Percentiles rank a stretch among this genome's conserved stretches.
Evolutionary conservation across 768 basidiomycete species (phyloP).

Genomic region (Rhizopogon rudus): DNA sequence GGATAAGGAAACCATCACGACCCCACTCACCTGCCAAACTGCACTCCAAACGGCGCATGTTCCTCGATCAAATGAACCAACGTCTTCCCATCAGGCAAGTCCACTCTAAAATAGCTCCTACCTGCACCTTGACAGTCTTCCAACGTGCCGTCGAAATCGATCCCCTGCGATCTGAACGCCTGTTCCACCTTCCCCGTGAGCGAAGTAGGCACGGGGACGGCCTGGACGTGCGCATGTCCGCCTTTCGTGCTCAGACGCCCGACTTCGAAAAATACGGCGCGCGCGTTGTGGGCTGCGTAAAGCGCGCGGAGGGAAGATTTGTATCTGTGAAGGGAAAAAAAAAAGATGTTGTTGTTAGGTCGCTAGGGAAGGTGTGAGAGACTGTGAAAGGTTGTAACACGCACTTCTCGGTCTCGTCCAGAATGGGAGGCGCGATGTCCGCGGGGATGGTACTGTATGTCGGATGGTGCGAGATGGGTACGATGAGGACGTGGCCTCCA

Average conservation of each 20-base stretch:
- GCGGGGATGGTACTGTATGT: conserved; percentile 79
- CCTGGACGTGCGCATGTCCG: conserved; percentile 93
- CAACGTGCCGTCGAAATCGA: conserved; percentile 71
- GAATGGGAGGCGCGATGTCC: conserved; percentile 69
- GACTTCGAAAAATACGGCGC: conserved; percentile 82
- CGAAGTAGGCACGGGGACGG: conserved; percentile 67
- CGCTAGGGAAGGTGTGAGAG: neutral
- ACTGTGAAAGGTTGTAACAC: conserved; percentile 7
- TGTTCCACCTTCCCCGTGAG: conserved; percentile 61
- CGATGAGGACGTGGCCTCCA: conserved; percentile 92
- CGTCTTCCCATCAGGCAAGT: conserved; percentile 80
- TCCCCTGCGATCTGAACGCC: conserved; percentile 60
- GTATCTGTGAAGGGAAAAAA: conserved; percentile 42
- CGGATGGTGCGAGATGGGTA: conserved; percentile 91
- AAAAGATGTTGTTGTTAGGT: neutral
- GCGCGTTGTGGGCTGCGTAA: conserved; percentile 65
- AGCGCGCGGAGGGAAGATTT: conserved; percentile 69
- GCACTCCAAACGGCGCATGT: conserved; percentile 76
- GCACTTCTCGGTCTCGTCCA: conserved; percentile 77
- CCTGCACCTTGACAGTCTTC: conserved; percentile 40
- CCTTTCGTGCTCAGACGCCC: conserved; percentile 79
- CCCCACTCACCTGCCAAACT: conserved; percentile 82
- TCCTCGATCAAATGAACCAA: conserved; percentile 84
- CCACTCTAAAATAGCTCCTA: conserved; percentile 84
- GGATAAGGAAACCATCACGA: neutral